Conservation (phyloP, 352 stramenopile species). For the Phytophthora sp. region DNA sequence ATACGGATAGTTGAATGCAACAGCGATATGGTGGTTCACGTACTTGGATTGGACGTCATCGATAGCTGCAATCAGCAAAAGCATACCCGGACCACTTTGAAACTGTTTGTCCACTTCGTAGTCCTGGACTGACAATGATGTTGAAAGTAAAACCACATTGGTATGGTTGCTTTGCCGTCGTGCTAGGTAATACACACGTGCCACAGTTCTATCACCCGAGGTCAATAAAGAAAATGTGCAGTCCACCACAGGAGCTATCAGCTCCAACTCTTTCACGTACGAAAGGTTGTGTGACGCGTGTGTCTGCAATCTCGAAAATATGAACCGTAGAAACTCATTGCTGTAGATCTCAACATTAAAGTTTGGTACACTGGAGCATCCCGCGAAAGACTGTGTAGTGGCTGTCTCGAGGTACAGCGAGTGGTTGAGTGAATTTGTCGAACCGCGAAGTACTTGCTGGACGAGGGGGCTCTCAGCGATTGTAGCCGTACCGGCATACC, state of each 20-base stretch:
- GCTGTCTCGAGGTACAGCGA: conserved; percentile 35
- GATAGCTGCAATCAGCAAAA: conserved; percentile 18
- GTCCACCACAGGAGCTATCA: conserved; percentile 43
- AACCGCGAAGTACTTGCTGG: conserved; percentile 9
- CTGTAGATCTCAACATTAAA: conserved; percentile 23
- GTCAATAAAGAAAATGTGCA: conserved; percentile 19
- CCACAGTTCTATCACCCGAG: neutral
- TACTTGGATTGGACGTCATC: conserved; percentile 6
- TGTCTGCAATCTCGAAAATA: conserved; percentile 14
- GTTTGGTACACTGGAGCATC: neutral
- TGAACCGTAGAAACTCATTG: conserved; percentile 23
- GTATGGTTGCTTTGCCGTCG: conserved; percentile 7
- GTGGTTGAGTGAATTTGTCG: conserved; percentile 5
- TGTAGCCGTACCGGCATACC: conserved; percentile 19
- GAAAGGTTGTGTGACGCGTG: conserved; percentile 21
- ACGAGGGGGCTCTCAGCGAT: conserved; percentile 40
- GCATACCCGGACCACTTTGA: conserved; percentile 5
- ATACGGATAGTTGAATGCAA: conserved; percentile 30
- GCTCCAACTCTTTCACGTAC: conserved; percentile 24
- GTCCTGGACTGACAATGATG: conserved; percentile 26
- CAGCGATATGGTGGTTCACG: conserved; percentile 17
- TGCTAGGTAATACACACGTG: conserved; percentile 28
- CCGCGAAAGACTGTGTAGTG: conserved; percentile 1
- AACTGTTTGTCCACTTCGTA: conserved; percentile 19
- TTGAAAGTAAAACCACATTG: conserved; percentile 22